phyloP scores from a whole-genome alignment of 2,329 filamentous ascomycete species.

The Helicocarpus griseus region DNA sequence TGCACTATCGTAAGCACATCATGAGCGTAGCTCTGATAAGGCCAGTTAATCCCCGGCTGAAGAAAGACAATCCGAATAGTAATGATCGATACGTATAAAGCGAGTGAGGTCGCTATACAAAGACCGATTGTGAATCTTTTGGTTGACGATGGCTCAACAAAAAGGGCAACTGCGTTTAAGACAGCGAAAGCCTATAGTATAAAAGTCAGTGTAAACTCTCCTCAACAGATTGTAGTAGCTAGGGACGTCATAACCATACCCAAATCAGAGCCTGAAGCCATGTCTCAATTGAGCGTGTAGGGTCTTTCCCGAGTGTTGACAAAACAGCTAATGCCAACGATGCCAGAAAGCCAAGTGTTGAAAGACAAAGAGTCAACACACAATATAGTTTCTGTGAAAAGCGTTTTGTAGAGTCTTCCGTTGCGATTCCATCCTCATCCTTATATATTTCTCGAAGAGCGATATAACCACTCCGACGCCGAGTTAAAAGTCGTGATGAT shows the following conservation, averaged over 20 bases:
- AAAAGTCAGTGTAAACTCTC: background rate
- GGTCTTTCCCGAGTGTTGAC: slow-evolving; percentile 25
- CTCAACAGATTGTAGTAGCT: background rate
- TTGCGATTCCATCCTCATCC: slow-evolving; percentile 61
- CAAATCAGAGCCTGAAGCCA: slow-evolving; percentile 54
- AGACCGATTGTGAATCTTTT: slow-evolving; percentile 23
- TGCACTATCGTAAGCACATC: slow-evolving; percentile 11
- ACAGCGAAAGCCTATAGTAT: slow-evolving; percentile 20
- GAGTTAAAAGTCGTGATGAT: background rate
- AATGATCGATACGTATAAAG: slow-evolving; percentile 16
- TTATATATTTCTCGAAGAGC: slow-evolving; percentile 44
- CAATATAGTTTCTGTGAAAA: slow-evolving; percentile 56
- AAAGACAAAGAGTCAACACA: slow-evolving; percentile 44
- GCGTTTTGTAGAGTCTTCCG: slow-evolving; percentile 49
- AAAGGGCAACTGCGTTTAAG: slow-evolving; percentile 25
- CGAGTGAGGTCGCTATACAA: slow-evolving; percentile 22
- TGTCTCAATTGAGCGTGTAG: slow-evolving; percentile 37
- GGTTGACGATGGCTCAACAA: slow-evolving; percentile 24
- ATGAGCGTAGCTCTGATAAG: background rate
- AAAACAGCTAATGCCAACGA: slow-evolving; percentile 49
- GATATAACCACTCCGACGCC: slow-evolving; percentile 13
- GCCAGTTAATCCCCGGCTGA: background rate
- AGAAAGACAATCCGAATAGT: slow-evolving; percentile 15
- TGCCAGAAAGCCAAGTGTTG: slow-evolving; percentile 43
- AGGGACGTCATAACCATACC: slow-evolving; percentile 35